These are phyloP conservation scores for Didymella arachidicola DNA, from an alignment of 2,329 filamentous ascomycete genomes.

Conservation along the genomic window DNA sequence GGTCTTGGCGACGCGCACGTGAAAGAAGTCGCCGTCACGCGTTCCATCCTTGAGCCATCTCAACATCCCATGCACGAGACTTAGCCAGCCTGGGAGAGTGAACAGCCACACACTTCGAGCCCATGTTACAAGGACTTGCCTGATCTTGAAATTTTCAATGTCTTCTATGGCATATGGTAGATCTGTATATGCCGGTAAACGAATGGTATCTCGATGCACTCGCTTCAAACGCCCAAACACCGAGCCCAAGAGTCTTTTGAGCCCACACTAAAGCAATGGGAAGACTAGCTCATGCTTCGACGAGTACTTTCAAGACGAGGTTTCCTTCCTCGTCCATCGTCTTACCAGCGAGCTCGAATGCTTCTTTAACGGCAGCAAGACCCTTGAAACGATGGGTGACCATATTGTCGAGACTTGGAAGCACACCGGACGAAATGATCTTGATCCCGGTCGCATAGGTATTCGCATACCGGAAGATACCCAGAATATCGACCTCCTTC, in stretches of 20 bases:
- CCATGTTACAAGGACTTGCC: background rate
- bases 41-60: background rate
- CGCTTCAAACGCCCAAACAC: constrained; percentile 9
- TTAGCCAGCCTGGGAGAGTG: background rate
- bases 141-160: background rate
- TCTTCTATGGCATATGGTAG: background rate
- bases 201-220: constrained; percentile 15
- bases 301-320: constrained; percentile 61
- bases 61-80: background rate
- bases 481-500: constrained; percentile 64
- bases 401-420: constrained; percentile 60
- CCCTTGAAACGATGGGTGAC: constrained; percentile 61
- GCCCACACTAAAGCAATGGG: background rate
- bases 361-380: constrained; percentile 59
- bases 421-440: constrained; percentile 59
- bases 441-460: constrained; percentile 64
- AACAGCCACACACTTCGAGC: background rate
- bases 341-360: constrained; percentile 60
- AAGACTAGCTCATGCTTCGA: constrained; percentile 36
- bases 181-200: constrained; percentile 8
- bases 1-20: background rate
- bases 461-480: constrained; percentile 65
- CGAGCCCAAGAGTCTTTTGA: background rate
- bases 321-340: constrained; percentile 61
- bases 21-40: background rate